Percentiles rank a stretch among this genome's conserved stretches.
Conservation (phyloP, 2,329 filamentous ascomycete genomes). For the Talaromyces marneffei region DNA sequence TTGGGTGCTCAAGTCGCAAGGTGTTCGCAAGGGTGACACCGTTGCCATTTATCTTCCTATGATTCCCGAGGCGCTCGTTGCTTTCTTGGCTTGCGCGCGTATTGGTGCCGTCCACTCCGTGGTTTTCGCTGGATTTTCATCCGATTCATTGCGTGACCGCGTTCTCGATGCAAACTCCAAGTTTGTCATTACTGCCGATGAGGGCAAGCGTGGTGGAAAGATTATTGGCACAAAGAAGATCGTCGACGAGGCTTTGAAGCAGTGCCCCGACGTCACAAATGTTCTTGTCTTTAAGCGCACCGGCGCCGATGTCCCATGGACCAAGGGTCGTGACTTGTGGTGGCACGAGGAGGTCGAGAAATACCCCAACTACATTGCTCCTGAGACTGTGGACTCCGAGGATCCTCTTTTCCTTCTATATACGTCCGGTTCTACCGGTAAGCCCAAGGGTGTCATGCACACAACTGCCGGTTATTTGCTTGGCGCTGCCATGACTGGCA, state of each 20-base stretch:
- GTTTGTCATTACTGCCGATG: constrained; percentile 93
- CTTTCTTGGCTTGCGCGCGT: constrained; percentile 82
- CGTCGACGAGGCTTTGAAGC: constrained; percentile 93
- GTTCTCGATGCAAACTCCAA: constrained; percentile 85
- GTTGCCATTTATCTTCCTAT: constrained; percentile 97
- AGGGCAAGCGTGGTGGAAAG: constrained; percentile 97
- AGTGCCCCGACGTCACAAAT: constrained; percentile 81
- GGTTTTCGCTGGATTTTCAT: constrained; percentile 95
- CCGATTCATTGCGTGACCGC: constrained; percentile 90
- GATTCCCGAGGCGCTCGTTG: constrained; percentile 92
- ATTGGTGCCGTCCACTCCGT: constrained; percentile 97
- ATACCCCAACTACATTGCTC: constrained; percentile 86
- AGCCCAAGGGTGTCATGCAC: constrained; percentile 99
- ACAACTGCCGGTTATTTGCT: constrained; percentile 93
- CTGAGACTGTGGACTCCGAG: constrained; percentile 84
- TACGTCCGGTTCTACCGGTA: constrained; percentile 94
- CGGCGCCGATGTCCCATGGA: constrained; percentile 87
- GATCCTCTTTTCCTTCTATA: constrained; percentile 97
- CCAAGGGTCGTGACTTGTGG: constrained; percentile 82
- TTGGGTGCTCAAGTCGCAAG: constrained; percentile 87
- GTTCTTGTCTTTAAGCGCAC: constrained; percentile 94
- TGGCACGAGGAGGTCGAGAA: constrained; percentile 99
- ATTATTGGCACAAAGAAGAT: constrained; percentile 98
- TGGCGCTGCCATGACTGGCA: constrained; percentile 86
- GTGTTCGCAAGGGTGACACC: constrained; percentile 93